A percentile compares a stretch with the other conserved stretches of the same genome.
These are phyloP conservation scores for Colletotrichum ledebouriae DNA, from an alignment of 2,329 filamentous ascomycete species.

Conservation along the genomic window DNA sequence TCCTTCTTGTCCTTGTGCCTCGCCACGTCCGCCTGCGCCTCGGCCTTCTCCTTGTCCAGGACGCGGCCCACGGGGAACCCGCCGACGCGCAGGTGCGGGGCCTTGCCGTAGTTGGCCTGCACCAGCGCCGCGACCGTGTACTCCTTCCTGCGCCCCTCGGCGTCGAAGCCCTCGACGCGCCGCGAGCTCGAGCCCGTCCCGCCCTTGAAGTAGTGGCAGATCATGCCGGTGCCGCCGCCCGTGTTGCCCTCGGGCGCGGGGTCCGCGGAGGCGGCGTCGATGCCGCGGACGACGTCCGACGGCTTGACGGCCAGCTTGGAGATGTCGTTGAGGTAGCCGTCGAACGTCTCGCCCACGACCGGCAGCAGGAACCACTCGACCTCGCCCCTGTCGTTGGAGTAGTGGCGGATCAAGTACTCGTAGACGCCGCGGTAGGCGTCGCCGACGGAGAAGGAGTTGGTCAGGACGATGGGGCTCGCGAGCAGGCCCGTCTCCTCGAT, in stretches of 20 bases:
- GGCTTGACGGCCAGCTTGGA: slow-evolving; percentile 67
- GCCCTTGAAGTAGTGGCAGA: slow-evolving; percentile 75
- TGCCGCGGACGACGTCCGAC: slow-evolving; percentile 66
- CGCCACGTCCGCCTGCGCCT: slow-evolving; percentile 47
- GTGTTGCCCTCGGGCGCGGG: slow-evolving; percentile 72
- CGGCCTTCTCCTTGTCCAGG: slow-evolving; percentile 58
- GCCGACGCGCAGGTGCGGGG: slow-evolving; percentile 68
- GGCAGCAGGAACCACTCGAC: slow-evolving; percentile 69
- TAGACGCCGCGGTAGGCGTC: slow-evolving; percentile 71
- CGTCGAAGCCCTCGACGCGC: slow-evolving; percentile 61
- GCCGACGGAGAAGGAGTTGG: slow-evolving; percentile 70
- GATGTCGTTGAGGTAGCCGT: slow-evolving; percentile 72
- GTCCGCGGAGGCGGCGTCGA: slow-evolving; percentile 63
- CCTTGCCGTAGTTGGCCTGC: slow-evolving; percentile 75
- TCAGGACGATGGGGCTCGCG: slow-evolving; percentile 71
- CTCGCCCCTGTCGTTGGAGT: slow-evolving; percentile 56
- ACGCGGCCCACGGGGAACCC: slow-evolving; percentile 73
- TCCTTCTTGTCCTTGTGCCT: slow-evolving; percentile 65
- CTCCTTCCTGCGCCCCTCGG: slow-evolving; percentile 47
- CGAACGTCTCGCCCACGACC: slow-evolving; percentile 73
- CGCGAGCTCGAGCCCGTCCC: slow-evolving; percentile 74
- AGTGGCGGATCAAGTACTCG: slow-evolving; percentile 65
- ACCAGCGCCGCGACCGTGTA: slow-evolving; percentile 74
- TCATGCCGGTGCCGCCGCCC: slow-evolving; percentile 78
- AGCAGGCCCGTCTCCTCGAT: slow-evolving; percentile 72